Percentiles rank a stretch among this genome's conserved stretches.
Conservation (phyloP, 176 grass and related monocot genomes). For the Leersia perrieri region DNA sequence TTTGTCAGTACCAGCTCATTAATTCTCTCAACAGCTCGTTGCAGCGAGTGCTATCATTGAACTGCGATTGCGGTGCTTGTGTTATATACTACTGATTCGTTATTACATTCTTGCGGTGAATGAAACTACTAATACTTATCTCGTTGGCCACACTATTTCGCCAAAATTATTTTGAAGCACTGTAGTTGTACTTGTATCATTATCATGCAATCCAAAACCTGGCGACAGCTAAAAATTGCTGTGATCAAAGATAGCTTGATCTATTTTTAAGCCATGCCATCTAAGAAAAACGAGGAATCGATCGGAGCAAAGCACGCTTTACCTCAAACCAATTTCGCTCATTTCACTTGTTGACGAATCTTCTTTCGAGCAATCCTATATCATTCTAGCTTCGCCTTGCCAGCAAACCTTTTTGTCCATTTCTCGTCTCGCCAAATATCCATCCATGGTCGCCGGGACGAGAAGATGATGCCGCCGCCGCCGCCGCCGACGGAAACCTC, state of each 20-base stretch:
- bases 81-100: not conserved
- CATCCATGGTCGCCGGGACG: constrained; percentile 2
- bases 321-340: not conserved
- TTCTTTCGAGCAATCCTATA: not conserved
- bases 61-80: not conserved
- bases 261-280: constrained; percentile 35
- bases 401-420: not conserved
- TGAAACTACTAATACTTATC: not conserved
- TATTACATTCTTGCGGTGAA: not conserved
- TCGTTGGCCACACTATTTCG: not conserved
- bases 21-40: not conserved
- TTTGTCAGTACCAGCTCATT: not conserved
- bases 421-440: not conserved
- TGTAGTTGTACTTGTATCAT: not conserved
- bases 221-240: not conserved
- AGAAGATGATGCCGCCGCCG: constrained; percentile 11
- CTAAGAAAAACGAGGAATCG: not conserved
- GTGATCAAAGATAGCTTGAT: constrained; percentile 16
- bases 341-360: not conserved
- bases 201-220: not conserved
- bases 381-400: not conserved
- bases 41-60: not conserved
- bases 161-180: not conserved
- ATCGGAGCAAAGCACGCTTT: not conserved
- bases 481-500: not conserved